These are phyloP conservation scores for Acorus gramineus DNA, from an alignment of 106 monocot genomes.

Conservation along the genomic window DNA sequence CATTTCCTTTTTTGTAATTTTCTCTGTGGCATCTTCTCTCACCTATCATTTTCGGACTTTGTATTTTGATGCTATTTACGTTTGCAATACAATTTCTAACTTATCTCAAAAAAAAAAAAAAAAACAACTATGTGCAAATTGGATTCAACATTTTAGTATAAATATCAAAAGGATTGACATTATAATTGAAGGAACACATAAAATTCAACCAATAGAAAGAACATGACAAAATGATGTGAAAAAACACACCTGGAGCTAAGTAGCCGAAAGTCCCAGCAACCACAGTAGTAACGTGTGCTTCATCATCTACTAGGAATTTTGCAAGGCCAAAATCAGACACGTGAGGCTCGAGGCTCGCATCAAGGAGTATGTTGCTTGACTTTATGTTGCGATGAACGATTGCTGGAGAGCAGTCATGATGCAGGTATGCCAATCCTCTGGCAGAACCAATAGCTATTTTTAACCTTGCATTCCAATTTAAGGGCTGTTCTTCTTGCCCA, in stretches of 20 bases:
- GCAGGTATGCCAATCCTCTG: constrained; percentile 80
- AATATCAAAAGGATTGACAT: no score
- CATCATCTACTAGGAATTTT: constrained; percentile 74
- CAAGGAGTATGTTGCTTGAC: constrained; percentile 93
- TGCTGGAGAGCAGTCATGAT: constrained; percentile 82
- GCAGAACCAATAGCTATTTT: constrained; percentile 89
- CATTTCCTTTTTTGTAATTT: no score
- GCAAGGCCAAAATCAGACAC: constrained; percentile 91
- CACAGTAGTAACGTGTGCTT: constrained; percentile 75
- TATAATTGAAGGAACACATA: no score
- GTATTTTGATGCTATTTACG: no score
- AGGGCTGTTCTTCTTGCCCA: constrained; percentile 60
- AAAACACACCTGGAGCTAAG: constrained; percentile 53
- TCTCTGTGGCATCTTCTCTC: no score
- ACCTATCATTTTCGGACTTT: no score
- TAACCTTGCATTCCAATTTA: constrained; percentile 97
- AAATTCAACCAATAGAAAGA: background rate
- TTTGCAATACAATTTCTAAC: no score
- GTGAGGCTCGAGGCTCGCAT: constrained; percentile 75
- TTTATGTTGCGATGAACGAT: constrained; percentile 84
- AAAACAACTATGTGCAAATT: no score
- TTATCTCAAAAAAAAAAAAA: no score
- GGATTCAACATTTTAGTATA: no score
- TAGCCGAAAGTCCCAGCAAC: constrained; percentile 96
- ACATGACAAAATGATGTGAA: background rate